phyloP scores from a whole-genome alignment of 1,284 basidiomycete genomes.

The Rhodotorula sp. region DNA sequence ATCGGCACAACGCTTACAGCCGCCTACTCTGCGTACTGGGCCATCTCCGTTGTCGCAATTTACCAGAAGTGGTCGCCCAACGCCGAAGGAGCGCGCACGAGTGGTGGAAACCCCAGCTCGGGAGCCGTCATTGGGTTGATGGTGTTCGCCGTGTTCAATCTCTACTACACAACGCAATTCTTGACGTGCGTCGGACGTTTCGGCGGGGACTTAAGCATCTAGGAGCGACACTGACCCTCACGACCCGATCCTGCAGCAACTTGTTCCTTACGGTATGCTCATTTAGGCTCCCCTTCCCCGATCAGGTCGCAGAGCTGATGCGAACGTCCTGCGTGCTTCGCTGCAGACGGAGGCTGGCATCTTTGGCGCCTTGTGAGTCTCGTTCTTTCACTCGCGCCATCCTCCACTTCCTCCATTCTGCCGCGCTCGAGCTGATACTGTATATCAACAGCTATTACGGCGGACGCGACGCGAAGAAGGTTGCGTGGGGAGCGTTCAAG shows the following conservation, averaged over 20 bases:
- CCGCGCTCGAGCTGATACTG: background rate
- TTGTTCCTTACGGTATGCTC: slow-evolving; percentile 61
- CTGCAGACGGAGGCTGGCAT: slow-evolving; percentile 67
- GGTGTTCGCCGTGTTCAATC: slow-evolving; percentile 76
- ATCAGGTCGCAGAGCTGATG: too few species aligned
- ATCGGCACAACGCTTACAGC: slow-evolving; percentile 68
- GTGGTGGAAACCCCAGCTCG: slow-evolving; percentile 56
- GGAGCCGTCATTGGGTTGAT: slow-evolving; percentile 66
- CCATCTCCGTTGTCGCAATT: slow-evolving; percentile 65
- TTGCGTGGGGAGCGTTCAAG: slow-evolving; percentile 58
- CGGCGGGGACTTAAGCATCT: background rate
- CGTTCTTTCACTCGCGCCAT: background rate
- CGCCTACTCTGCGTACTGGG: slow-evolving; percentile 48
- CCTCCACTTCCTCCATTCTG: slow-evolving; percentile 5
- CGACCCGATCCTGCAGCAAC: slow-evolving; percentile 64
- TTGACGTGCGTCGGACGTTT: background rate
- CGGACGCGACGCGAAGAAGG: slow-evolving; percentile 2
- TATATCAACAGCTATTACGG: slow-evolving; percentile 9
- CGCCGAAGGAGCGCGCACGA: slow-evolving; percentile 43
- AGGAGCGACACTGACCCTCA: slow-evolving; percentile 60
- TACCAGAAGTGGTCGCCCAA: slow-evolving; percentile 35
- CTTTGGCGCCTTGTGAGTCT: slow-evolving; percentile 30
- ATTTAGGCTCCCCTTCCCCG: too few species aligned
- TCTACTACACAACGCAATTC: slow-evolving; percentile 51
- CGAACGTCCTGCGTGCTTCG: background rate